These are phyloP conservation scores for Periconia sp. DNA, from an alignment of 2,329 filamentous ascomycete species.

Conservation along the genomic window DNA sequence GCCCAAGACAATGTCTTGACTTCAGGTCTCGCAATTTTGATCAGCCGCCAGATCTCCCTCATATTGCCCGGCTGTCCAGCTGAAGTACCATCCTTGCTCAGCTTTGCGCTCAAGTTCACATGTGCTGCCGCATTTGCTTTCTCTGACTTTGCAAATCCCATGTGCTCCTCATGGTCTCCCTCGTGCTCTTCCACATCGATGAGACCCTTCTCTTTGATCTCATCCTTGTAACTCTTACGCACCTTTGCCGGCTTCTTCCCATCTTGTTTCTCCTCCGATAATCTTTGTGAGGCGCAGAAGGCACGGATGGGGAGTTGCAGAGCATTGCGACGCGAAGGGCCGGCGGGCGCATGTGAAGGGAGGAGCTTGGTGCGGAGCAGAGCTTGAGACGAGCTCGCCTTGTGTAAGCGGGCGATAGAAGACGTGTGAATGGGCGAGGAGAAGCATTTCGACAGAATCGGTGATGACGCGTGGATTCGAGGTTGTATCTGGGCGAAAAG, in stretches of 20 bases:
- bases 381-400: neutral
- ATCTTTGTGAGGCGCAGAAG: constrained; percentile 33
- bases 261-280: constrained; percentile 30
- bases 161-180: constrained; percentile 60
- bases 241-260: constrained; percentile 20
- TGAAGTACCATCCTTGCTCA: constrained; percentile 76
- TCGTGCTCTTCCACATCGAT: constrained; percentile 47
- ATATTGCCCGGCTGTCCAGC: constrained; percentile 61
- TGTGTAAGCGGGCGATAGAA: constrained; percentile 1
- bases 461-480: constrained; percentile 23
- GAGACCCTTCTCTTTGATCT: constrained; percentile 45
- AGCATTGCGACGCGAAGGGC: constrained; percentile 32
- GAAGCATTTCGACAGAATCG: constrained; percentile 22
- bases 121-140: constrained; percentile 86
- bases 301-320: constrained; percentile 30
- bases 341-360: constrained; percentile 17
- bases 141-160: constrained; percentile 75
- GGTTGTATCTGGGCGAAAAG: constrained; percentile 40
- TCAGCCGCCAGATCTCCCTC: constrained; percentile 81
- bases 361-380: constrained; percentile 3
- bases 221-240: constrained; percentile 46
- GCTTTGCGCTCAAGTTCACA: constrained; percentile 83
- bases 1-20: constrained; percentile 78
- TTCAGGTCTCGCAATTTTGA: constrained; percentile 90
- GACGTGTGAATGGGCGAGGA: constrained; percentile 8